phyloP scores from a whole-genome alignment of 2,329 filamentous ascomycete genomes.

The Truncatella angustata region DNA sequence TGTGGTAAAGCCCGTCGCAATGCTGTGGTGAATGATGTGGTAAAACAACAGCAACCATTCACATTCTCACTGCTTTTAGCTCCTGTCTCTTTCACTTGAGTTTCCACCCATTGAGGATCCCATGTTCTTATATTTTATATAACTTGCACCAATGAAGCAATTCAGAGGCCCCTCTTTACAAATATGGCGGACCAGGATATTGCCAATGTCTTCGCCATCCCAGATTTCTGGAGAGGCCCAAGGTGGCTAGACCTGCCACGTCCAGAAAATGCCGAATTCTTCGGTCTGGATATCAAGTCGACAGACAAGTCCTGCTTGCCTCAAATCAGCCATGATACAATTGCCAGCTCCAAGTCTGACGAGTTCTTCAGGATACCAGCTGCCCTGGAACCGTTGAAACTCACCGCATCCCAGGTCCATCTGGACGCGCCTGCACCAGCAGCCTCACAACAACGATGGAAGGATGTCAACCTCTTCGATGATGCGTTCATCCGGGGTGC shows the following conservation, averaged over 20 bases:
- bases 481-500: slow-evolving; percentile 50
- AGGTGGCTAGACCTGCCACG: slow-evolving; percentile 40
- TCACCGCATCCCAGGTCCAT: slow-evolving; percentile 11
- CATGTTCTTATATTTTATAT: too few relatives aligned
- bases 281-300: slow-evolving; percentile 39
- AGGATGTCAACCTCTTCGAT: slow-evolving; percentile 25
- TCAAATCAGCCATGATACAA: slow-evolving; percentile 11
- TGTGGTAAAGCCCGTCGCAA: background rate
- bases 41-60: too few relatives aligned
- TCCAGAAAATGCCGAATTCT: slow-evolving; percentile 36
- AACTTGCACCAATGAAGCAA: background rate
- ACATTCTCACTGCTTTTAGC: too few relatives aligned
- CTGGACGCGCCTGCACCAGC: slow-evolving; percentile 5
- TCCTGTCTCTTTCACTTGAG: too few relatives aligned
- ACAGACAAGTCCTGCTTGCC: slow-evolving; percentile 9
- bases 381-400: slow-evolving; percentile 17
- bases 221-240: slow-evolving; percentile 58
- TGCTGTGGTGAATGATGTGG: too few relatives aligned
- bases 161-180: background rate
- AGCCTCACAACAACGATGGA: slow-evolving; percentile 22
- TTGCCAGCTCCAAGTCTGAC: slow-evolving; percentile 17
- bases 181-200: slow-evolving; percentile 41
- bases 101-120: too few relatives aligned
- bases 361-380: slow-evolving; percentile 44
- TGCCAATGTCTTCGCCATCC: slow-evolving; percentile 61